phyloP scores from a whole-genome alignment of 2,329 filamentous ascomycete species.

The Botrytis byssoidea region DNA sequence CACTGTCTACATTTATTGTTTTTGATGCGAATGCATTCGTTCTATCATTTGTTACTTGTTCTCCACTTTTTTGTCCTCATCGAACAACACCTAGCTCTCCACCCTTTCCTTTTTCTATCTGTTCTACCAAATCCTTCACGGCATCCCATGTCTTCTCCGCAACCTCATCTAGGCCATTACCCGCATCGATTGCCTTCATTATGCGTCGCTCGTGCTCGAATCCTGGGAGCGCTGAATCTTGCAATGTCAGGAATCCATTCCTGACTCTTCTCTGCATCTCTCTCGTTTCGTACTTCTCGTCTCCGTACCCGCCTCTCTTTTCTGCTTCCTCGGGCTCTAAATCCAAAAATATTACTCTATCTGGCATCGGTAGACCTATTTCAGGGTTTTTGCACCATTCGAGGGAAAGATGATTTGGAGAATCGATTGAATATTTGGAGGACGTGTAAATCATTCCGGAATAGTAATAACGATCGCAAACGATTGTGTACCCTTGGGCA shows the following conservation, averaged over 20 bases:
- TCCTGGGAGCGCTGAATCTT: constrained; percentile 33
- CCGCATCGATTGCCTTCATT: constrained; percentile 54
- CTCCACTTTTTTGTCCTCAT: neutral
- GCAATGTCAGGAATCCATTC: constrained; percentile 64
- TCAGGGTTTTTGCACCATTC: constrained; percentile 84
- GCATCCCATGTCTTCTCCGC: constrained; percentile 47
- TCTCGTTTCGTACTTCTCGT: constrained; percentile 82
- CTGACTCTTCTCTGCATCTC: constrained; percentile 80
- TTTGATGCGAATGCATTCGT: neutral
- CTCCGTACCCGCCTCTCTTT: constrained; percentile 80
- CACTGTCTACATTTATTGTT: neutral
- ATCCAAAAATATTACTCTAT: constrained; percentile 84
- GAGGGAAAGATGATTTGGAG: constrained; percentile 53
- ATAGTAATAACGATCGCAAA: constrained; percentile 94
- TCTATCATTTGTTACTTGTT: neutral
- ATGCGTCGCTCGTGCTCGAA: constrained; percentile 51
- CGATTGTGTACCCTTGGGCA: constrained; percentile 65
- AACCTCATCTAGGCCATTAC: constrained; percentile 55
- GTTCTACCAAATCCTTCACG: constrained; percentile 43
- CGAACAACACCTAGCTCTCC: constrained; percentile 14
- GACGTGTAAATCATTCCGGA: constrained; percentile 91
- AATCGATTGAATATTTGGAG: constrained; percentile 71
- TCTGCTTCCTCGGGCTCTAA: constrained; percentile 71
- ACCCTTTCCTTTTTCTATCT: constrained; percentile 45
- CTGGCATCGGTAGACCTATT: constrained; percentile 80